These are phyloP conservation scores for Cardamine resedifolia DNA, from an alignment of 345 rosid genomes.

Conservation along the genomic window DNA sequence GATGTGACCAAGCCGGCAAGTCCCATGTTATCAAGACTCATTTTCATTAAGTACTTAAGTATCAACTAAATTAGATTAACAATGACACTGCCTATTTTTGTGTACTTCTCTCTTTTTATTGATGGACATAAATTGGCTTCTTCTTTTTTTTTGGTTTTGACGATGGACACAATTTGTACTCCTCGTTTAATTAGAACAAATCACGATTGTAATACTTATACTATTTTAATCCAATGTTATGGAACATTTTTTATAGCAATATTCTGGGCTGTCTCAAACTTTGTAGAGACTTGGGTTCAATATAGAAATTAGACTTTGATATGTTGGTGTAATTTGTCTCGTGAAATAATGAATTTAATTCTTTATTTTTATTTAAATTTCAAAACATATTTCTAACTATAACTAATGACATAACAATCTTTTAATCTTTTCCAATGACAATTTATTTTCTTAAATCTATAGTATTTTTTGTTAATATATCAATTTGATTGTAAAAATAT, in stretches of 20 bases:
- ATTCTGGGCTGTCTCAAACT: not conserved
- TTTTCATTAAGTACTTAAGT: conserved; percentile 22
- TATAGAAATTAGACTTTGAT: too few species aligned
- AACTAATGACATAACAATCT: not conserved
- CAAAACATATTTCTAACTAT: too few species aligned
- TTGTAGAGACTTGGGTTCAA: not conserved
- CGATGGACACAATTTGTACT: not conserved
- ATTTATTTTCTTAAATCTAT: not conserved
- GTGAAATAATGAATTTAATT: too few species aligned
- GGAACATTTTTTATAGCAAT: not conserved
- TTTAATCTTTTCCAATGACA: not conserved
- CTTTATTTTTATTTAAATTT: too few species aligned
- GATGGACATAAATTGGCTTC: not conserved
- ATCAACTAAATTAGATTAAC: conserved; percentile 19
- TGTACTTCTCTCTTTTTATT: not conserved
- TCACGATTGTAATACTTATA: not conserved
- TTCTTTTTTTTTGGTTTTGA: not conserved
- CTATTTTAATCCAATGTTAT: not conserved
- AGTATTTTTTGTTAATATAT: not conserved
- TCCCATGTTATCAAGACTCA: conserved; percentile 28
- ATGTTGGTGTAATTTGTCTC: too few species aligned
- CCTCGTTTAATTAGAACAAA: not conserved
- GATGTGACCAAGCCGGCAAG: conserved; percentile 28
- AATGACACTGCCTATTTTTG: not conserved
- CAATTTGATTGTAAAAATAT: not conserved